A percentile compares a stretch with the other conserved stretches of the same genome.
Conservation (phyloP, 345 rosid species). For the Stellera chamaejasme region DNA sequence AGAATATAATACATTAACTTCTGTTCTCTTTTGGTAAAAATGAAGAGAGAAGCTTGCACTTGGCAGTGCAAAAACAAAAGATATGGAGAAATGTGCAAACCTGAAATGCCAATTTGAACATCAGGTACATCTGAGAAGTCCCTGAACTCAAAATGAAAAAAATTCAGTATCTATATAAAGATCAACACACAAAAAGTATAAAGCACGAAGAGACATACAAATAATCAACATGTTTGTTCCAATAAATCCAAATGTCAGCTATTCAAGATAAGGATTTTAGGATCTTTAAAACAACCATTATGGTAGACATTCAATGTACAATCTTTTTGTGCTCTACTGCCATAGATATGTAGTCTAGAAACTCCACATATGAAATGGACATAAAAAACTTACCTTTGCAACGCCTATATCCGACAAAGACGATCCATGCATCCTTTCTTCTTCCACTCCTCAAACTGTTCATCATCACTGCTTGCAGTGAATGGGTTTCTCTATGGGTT, state of each 20-base stretch:
- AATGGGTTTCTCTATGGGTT: slow-evolving; percentile 69
- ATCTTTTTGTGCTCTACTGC: background rate
- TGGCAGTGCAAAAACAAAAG: no score
- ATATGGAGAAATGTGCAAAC: no score
- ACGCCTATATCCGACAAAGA: slow-evolving; percentile 2
- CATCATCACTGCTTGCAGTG: slow-evolving; percentile 35
- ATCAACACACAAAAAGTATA: no score
- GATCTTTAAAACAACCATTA: background rate
- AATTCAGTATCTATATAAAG: no score
- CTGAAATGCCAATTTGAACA: no score
- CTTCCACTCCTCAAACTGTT: slow-evolving; percentile 31
- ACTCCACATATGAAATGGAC: slow-evolving; percentile 20
- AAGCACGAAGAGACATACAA: no score
- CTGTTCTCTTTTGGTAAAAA: no score
- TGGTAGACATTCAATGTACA: slow-evolving; percentile 8
- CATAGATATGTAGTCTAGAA: background rate
- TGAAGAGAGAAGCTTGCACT: no score
- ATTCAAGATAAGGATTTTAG: slow-evolving; percentile 12
- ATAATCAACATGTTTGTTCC: background rate
- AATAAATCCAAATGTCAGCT: slow-evolving; percentile 7
- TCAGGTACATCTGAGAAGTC: no score
- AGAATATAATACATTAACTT: no score
- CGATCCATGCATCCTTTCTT: slow-evolving; percentile 25
- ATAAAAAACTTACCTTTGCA: background rate
- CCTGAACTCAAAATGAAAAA: no score